These are phyloP conservation scores for Picochlorum sp. DNA, from an alignment of 139 green algal species.

Conservation along the genomic window DNA sequence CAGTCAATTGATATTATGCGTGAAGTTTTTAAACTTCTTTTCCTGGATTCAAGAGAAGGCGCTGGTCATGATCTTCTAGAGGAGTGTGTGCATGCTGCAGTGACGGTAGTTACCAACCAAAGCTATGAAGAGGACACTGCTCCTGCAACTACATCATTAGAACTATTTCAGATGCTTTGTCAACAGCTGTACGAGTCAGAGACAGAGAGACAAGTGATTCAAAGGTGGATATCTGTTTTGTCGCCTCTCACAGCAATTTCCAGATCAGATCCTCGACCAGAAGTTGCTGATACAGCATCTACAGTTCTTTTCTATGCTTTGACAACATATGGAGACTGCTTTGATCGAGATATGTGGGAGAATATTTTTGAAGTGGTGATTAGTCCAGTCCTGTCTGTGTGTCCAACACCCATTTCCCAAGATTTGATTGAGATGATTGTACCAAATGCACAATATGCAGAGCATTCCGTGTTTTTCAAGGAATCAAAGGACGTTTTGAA, in stretches of 20 bases:
- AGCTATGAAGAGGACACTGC: background rate
- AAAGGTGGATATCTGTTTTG: slow-evolving; percentile 87
- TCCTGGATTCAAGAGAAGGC: slow-evolving; percentile 6
- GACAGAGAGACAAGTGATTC: background rate
- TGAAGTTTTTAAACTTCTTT: slow-evolving; percentile 51
- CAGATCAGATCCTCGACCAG: slow-evolving; percentile 70
- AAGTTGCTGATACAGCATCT: slow-evolving; percentile 66
- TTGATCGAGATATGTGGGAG: slow-evolving; percentile 80
- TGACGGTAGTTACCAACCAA: slow-evolving; percentile 12
- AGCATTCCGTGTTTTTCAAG: too few relatives aligned
- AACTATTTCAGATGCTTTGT: slow-evolving; percentile 25
- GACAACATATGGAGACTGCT: slow-evolving; percentile 28
- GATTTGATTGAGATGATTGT: background rate
- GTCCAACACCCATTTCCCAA: background rate
- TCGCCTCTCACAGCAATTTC: slow-evolving; percentile 90
- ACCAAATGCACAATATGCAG: too few relatives aligned
- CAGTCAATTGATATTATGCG: slow-evolving; percentile 51
- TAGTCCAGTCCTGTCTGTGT: slow-evolving; percentile 62
- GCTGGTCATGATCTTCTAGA: slow-evolving; percentile 4
- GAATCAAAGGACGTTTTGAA: too few relatives aligned
- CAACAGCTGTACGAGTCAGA: slow-evolving; percentile 14
- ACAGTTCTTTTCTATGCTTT: slow-evolving; percentile 88
- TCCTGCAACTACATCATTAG: slow-evolving; percentile 7
- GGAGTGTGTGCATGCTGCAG: slow-evolving; percentile 11
- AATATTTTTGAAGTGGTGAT: slow-evolving; percentile 75